Evolutionary conservation across 352 stramenopile genomes (phyloP).

Genomic region (Plasmopara muralis): DNA sequence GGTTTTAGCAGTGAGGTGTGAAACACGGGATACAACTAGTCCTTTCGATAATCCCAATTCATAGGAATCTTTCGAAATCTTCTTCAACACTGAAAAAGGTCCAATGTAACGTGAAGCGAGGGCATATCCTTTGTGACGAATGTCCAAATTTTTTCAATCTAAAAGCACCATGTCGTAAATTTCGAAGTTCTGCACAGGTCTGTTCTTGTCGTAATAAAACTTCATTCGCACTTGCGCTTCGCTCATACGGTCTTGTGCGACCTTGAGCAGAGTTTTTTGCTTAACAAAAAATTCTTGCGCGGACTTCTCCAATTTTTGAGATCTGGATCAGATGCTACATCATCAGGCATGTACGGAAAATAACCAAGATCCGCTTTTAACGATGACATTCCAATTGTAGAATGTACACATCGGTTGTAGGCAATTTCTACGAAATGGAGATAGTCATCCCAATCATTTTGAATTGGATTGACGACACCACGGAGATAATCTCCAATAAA

Average conservation of each 20-base stretch:
- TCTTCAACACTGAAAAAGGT: constrained; percentile 2
- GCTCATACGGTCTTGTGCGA: constrained; percentile 2
- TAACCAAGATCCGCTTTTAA: no score
- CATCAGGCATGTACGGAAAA: not conserved
- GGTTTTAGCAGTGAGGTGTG: not conserved
- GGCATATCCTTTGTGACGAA: no score
- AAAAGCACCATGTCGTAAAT: constrained; percentile 12
- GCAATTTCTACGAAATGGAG: no score
- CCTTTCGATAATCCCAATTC: not conserved
- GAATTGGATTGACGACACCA: no score
- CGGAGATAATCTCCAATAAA: constrained; percentile 13
- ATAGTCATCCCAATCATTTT: no score
- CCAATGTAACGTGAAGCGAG: constrained; percentile 8
- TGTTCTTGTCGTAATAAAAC: no score
- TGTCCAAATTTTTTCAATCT: no score
- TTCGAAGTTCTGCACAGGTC: no score
- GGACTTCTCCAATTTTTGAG: not conserved
- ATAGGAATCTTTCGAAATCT: constrained; percentile 4
- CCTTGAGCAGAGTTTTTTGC: constrained; percentile 1
- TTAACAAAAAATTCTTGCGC: not conserved
- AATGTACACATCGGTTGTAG: no score
- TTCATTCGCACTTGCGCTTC: no score
- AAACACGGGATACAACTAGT: constrained; percentile 3
- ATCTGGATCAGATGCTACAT: not conserved
- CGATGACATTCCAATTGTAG: no score